Evolutionary conservation across 331 rosid genomes (phyloP).

Genomic region (Quercus tomentella): DNA sequence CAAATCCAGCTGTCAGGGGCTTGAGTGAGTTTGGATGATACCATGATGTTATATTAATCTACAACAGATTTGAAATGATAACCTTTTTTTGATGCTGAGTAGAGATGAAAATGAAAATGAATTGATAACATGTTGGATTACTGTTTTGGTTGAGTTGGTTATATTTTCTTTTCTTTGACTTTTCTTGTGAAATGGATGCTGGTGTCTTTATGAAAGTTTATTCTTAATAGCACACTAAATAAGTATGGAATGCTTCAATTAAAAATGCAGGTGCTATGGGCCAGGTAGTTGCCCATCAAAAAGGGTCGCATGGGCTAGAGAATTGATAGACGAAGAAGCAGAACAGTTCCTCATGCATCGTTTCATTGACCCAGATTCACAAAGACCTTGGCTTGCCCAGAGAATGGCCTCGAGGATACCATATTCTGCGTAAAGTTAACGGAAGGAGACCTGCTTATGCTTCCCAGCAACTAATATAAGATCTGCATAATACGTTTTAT

Average conservation of each 20-base stretch:
- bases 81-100: not conserved
- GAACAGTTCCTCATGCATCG: slow-evolving; percentile 60
- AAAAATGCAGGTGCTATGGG: slow-evolving; percentile 69
- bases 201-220: not conserved
- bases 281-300: slow-evolving; percentile 58
- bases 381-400: slow-evolving; percentile 81
- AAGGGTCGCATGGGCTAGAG: slow-evolving; percentile 68
- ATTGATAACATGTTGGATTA: not conserved
- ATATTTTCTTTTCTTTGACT: not conserved
- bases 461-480: not conserved
- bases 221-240: not conserved
- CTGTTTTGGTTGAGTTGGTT: not conserved
- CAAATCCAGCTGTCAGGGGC: not conserved
- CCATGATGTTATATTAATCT: not conserved
- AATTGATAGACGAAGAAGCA: slow-evolving; percentile 58
- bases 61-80: not conserved
- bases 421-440: slow-evolving; percentile 50
- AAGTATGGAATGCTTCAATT: slow-evolving; percentile 12
- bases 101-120: not conserved
- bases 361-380: slow-evolving; percentile 68
- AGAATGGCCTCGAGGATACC: slow-evolving; percentile 74
- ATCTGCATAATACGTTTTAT: not conserved
- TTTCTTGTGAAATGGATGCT: not conserved
- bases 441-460: not conserved
- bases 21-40: not conserved